A percentile compares a stretch with the other conserved stretches of the same genome.
Evolutionary conservation across 352 stramenopile genomes (phyloP).

Genomic region (Globisporangium lucens): DNA sequence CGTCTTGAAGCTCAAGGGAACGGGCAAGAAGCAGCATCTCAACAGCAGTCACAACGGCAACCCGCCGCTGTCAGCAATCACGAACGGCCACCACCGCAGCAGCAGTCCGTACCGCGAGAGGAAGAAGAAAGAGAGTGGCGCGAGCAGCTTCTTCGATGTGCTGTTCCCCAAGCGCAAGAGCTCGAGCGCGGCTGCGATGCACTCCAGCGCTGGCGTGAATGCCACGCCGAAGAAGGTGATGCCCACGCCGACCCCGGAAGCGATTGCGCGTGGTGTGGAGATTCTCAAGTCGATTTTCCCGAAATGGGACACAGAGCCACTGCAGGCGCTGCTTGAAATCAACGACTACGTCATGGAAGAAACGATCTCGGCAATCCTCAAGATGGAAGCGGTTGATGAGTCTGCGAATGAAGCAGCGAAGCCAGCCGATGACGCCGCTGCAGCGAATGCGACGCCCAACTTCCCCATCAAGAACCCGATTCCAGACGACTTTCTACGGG

Average conservation of each 20-base stretch:
- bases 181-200: background rate
- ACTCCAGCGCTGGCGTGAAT: background rate
- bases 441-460: constrained; percentile 8
- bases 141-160: constrained; percentile 12
- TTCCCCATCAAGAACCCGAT: constrained; percentile 71
- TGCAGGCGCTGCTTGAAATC: constrained; percentile 71
- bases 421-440: background rate
- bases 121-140: constrained; percentile 15
- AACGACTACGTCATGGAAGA: constrained; percentile 82
- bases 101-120: constrained; percentile 12
- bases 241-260: constrained; percentile 35
- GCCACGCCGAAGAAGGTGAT: constrained; percentile 9
- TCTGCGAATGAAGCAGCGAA: constrained; percentile 7
- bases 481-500: constrained; percentile 74
- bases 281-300: constrained; percentile 83
- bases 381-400: constrained; percentile 67
- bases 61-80: background rate
- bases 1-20: constrained; percentile 7
- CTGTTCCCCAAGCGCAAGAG: constrained; percentile 20
- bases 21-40: background rate
- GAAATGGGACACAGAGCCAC: constrained; percentile 61
- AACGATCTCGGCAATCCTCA: constrained; percentile 71
- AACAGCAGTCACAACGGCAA: background rate
- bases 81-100: constrained; percentile 8
- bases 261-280: constrained; percentile 56